Conservation (phyloP, 1,284 basidiomycete genomes). For the Moesziomyces globuligerus region DNA sequence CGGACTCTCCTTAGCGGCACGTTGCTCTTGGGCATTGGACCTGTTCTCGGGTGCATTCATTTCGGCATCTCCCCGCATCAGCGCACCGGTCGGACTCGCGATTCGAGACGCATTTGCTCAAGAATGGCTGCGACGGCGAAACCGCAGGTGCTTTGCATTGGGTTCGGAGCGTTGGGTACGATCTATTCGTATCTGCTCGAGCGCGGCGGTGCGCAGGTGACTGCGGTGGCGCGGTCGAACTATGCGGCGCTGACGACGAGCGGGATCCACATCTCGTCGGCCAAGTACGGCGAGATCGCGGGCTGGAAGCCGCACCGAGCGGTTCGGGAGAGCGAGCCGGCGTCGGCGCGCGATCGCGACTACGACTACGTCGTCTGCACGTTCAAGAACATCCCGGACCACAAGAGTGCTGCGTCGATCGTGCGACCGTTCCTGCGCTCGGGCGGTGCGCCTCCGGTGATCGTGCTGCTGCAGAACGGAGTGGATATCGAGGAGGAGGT, state of each 20-base stretch:
- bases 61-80: too few relatives aligned
- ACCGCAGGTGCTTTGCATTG: conserved; percentile 69
- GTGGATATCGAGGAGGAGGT: conserved; percentile 78
- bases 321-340: conserved; percentile 68
- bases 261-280: conserved; percentile 73
- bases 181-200: conserved; percentile 75
- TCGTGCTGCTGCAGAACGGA: conserved; percentile 81
- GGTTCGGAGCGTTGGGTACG: conserved; percentile 71
- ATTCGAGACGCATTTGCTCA: not conserved
- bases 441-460: conserved; percentile 70
- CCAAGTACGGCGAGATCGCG: conserved; percentile 73
- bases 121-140: not conserved
- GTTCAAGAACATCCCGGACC: conserved; percentile 80
- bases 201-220: conserved; percentile 75
- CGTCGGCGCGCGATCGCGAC: conserved; percentile 73
- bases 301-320: conserved; percentile 77
- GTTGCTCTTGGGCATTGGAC: too few relatives aligned
- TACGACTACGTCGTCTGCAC: conserved; percentile 76
- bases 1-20: too few relatives aligned
- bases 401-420: conserved; percentile 73
- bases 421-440: conserved; percentile 72
- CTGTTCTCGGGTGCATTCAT: too few relatives aligned
- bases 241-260: conserved; percentile 72
- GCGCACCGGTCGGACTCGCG: too few relatives aligned
- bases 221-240: conserved; percentile 79